Conservation (phyloP, 306 rosid species). For the Casuarina cunninghamiana region DNA sequence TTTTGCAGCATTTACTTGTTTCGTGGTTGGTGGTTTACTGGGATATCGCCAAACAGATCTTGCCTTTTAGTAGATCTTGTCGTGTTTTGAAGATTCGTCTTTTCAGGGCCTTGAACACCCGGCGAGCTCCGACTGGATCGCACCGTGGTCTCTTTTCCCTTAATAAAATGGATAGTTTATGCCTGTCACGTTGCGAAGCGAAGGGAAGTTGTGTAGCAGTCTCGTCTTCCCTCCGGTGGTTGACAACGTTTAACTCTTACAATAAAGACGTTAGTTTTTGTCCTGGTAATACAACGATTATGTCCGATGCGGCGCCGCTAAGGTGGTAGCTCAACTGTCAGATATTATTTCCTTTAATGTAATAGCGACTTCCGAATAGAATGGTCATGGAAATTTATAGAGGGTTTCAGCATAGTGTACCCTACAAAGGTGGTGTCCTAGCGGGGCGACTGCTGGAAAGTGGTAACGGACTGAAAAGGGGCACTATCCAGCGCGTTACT, state of each 20-base stretch:
- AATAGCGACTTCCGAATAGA: too few species aligned
- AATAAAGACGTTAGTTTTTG: not conserved
- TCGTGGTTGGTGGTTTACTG: too few species aligned
- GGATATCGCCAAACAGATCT: not conserved
- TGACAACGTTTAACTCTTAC: not conserved
- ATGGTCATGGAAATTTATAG: too few species aligned
- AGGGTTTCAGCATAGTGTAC: too few species aligned
- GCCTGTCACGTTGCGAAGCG: conserved; percentile 16
- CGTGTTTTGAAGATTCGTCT: not conserved
- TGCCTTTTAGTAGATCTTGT: not conserved
- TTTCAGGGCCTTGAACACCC: not conserved
- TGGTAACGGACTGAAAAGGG: too few species aligned
- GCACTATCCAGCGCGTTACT: too few species aligned
- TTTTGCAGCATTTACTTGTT: too few species aligned
- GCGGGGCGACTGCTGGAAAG: too few species aligned
- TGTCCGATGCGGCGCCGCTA: not conserved
- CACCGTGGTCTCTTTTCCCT: too few species aligned
- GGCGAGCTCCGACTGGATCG: too few species aligned
- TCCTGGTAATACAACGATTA: not conserved
- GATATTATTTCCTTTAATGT: too few species aligned
- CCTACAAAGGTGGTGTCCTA: too few species aligned
- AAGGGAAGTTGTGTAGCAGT: conserved; percentile 12
- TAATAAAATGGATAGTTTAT: not conserved
- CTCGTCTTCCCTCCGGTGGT: not conserved
- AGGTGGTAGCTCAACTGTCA: not conserved